Evolutionary conservation across 768 basidiomycete genomes (phyloP), one percentile per base, ranked within the genome.

Genomic region (Dictyophora rubrovolvata): DNA sequence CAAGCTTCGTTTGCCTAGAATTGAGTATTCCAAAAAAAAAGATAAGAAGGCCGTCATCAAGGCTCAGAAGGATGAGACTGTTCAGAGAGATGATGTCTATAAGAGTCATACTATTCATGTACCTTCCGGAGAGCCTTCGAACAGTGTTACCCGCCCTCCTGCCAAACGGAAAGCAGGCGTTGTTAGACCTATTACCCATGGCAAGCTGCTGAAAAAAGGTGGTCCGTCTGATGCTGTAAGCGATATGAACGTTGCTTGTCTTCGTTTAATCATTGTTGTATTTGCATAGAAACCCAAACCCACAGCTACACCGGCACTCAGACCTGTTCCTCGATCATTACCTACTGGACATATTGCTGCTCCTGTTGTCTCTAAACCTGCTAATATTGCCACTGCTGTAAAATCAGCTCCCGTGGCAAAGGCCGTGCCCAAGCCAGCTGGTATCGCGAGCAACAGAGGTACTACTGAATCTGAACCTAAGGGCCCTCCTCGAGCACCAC

Each of bases 21-120:
- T 97, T 61, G 83, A 89, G 59, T 98, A 97, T 70, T 77, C 79
- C 47, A 98, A 99, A 79, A 99, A 99, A 81, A 98, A 93, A 73
- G 94, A 94, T 63, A 99, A 98, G 75, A 84, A 84, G 67, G 84
- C 87, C 4, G 77, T 82, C 55, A 91, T 99, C 72, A 87, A 87
- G 69, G 87, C 91, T 62, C 70, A 86, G 66, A 95, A 89, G 75
- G 93, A 97, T 68, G 94, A 98, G 71, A 83, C 85, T 8, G 74
- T 95, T 18, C 73, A 69, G 11, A 82, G 81, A 58, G 85, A 87
- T 61, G 96, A 93, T 67, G 66, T 81, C 10, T 99, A 99, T 74
- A 99, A 98, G 80, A 94, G 91, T 64, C 91, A 94, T 67, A 80
- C 83, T 1, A 86, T 99, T 17, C 84, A 85, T 61, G 93, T 97